Evolutionary conservation across 768 basidiomycete genomes (phyloP), one percentile per base, ranked within the genome.

Genomic region (Cubamyces sp.): DNA sequence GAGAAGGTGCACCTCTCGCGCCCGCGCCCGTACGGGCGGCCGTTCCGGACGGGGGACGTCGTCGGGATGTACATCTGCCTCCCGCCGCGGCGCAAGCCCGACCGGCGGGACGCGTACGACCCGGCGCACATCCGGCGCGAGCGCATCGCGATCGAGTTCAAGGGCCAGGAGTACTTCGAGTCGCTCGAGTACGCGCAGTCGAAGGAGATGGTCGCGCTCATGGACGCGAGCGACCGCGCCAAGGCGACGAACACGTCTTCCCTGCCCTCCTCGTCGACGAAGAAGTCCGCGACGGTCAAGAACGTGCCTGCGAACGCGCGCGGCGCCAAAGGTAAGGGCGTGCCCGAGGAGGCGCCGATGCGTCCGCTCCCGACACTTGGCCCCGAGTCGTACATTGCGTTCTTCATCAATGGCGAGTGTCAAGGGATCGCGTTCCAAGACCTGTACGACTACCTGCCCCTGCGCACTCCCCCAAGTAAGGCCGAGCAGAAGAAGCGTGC

Each of bases 91-190:
- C 83, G 86, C 34, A 72, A 81, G 68, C 80, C 88, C 16, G 74
- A 84, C 67, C 75, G 76, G 47, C 79, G 84, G 41, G 92, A 96
- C 70, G 81, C 82, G 1, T 76, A 86, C 66, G 92, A 97, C 72
- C 91, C 96, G 11, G 90, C 91, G 5, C 88, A 88, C 65, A 76
- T 97, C 64, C 86, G 87, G 65, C 87, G 97, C 57, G 92, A 94
- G 70, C 91, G 97, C 57, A 91, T 96, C 62, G 86, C 96, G 3
- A 96, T 99, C 71, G 91, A 92, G 62, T 92, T 94, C 76, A 97
- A 96, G 75, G 92, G 92, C n/a, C 95, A 96, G 75, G 91, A 94
- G 65, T 95, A 96, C 73, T 98, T 98, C 74, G 97, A 99, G 77
- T 87, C 87, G 62, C 79, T 92, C 63, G 96, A 98, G 73, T 98